Percentiles rank a stretch among this genome's conserved stretches.
Conservation (phyloP, 2,329 filamentous ascomycete species). For the Pestalotiopsis sp. region DNA sequence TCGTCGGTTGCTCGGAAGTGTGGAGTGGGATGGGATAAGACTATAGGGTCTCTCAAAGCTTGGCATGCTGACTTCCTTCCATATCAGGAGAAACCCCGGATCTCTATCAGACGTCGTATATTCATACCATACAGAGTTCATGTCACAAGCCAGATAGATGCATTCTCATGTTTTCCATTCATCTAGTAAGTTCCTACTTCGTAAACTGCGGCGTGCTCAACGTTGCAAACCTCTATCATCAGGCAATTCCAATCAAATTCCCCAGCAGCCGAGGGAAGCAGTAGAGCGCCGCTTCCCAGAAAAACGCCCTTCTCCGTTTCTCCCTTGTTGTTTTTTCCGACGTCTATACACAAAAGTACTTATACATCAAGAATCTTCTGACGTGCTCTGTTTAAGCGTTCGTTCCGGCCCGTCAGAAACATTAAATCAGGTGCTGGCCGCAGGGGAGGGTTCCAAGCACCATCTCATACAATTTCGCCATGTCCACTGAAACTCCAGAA, state of each 20-base stretch:
- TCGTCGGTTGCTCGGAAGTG: not conserved
- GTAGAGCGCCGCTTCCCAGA: not conserved
- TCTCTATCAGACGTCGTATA: not conserved
- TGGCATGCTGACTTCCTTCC: not conserved
- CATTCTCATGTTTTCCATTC: not conserved
- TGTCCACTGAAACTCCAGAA: too few relatives aligned
- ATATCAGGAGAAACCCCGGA: not conserved
- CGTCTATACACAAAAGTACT: conserved; percentile 11
- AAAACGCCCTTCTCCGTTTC: conserved; percentile 5
- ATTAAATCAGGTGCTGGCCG: not conserved
- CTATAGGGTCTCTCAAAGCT: not conserved
- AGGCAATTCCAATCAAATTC: not conserved
- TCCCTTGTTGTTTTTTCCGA: conserved; percentile 1
- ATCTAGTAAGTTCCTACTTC: not conserved
- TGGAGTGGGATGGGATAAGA: not conserved
- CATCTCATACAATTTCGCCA: not conserved
- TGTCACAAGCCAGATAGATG: not conserved
- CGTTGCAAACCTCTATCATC: not conserved
- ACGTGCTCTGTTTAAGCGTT: not conserved
- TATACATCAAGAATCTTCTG: not conserved
- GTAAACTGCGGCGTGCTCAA: not conserved
- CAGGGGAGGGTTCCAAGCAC: not conserved
- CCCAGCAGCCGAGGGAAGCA: not conserved
- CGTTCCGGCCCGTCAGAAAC: not conserved
- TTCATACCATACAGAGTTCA: not conserved